These are phyloP conservation scores for Clathrus columnatus DNA, from an alignment of 768 basidiomycete species.

Conservation along the genomic window DNA sequence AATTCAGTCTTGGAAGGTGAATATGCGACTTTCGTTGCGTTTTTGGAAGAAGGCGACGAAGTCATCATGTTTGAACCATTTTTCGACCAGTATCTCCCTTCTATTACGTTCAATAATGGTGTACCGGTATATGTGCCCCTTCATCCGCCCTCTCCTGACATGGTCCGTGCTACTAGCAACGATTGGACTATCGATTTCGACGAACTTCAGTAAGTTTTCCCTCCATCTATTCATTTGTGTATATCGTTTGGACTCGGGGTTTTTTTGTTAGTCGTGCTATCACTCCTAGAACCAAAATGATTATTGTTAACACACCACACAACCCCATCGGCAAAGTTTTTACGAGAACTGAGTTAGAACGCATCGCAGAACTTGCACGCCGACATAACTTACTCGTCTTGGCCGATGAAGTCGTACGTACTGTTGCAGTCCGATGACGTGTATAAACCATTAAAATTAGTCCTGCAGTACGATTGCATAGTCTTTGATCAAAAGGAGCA, in stretches of 20 bases:
- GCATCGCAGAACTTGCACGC: conserved; percentile 79
- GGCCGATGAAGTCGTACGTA: conserved; percentile 90
- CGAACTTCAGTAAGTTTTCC: conserved; percentile 61
- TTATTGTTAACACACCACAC: conserved; percentile 93
- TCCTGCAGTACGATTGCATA: conserved; percentile 81
- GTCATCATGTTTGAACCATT: conserved; percentile 99
- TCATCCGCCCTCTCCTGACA: conserved; percentile 61
- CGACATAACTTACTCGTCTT: conserved; percentile 90
- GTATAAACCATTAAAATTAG: neutral
- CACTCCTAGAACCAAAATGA: conserved; percentile 86
- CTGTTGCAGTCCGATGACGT: neutral
- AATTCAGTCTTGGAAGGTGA: conserved; percentile 47
- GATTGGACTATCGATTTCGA: conserved; percentile 91
- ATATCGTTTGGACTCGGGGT: neutral
- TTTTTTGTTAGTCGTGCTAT: conserved; percentile 52
- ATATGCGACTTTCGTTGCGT: conserved; percentile 89
- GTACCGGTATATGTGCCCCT: conserved; percentile 91
- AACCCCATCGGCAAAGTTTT: conserved; percentile 99
- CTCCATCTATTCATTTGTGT: neutral
- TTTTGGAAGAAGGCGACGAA: conserved; percentile 87
- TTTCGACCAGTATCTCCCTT: conserved; percentile 93
- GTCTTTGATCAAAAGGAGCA: conserved; percentile 85
- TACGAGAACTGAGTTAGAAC: conserved; percentile 68
- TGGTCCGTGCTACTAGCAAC: conserved; percentile 43
- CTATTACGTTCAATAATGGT: conserved; percentile 89